Evolutionary conservation across 371 early-diverging fungal species (phyloP), one percentile per base, ranked within the genome.

Genomic region (Funneliformis caledonium): DNA sequence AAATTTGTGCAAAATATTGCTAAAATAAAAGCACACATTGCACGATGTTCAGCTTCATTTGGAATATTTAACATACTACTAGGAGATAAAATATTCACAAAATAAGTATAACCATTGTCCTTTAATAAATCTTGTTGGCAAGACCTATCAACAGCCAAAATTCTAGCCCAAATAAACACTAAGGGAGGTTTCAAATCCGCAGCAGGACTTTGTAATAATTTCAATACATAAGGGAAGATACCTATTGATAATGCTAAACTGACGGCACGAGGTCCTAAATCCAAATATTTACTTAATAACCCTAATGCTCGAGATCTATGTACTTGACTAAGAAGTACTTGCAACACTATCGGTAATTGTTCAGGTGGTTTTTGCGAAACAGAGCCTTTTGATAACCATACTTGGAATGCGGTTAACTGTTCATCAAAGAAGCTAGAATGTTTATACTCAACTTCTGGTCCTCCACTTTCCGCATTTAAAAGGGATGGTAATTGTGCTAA

Each of bases 151-250:
- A 97, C 97, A 0, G 97, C 97, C 50, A 97, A 86, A 70, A 99
- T 93, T 80, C 97, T 93, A 16, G 98, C 96, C 98, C 99, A 99
- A 75, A 99, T 97, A 81, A 98, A 96, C 1, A 96, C 96, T 47
- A 99, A 89, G 14, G 97, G 94, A 33, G 96, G 96, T 82, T 95
- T 94, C 47, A 98, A 88, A 84, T 99, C 98, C 0, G 94, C 91
- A 1, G 98, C 97, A 37, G 97, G 97, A 83, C 94, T 93, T 82
- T 95, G 97, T 56, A 99, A 89, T n/a, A 99, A 89, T 84, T 97
- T 98, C 45, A 97, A 89, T 2, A 97, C 95, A 83, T 98, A 99
- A 2, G 99, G 99, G 82, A 96, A 97, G 67, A 99, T 99, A 31
- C 98, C 98, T 2, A 99, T 97, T 0, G 94, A 92, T 60, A 98